Percentiles rank a stretch among this genome's conserved stretches.
Conservation (phyloP, 768 basidiomycete genomes). For the Lentinula boryana region DNA sequence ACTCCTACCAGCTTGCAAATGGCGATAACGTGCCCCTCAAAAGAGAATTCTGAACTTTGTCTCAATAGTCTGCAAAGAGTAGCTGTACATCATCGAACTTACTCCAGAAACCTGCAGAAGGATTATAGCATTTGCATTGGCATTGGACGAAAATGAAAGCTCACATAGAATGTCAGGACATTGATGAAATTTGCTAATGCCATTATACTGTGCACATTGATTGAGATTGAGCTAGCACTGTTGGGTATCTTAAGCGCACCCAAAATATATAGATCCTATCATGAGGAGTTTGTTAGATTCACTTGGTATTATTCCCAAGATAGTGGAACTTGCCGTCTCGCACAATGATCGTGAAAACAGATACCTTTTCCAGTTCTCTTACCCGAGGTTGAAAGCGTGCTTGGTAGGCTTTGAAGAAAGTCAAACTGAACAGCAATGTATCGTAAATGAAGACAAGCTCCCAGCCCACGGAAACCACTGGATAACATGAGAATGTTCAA, state of each 20-base stretch:
- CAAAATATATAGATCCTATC: background rate
- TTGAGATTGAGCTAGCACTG: background rate
- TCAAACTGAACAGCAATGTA: conserved; percentile 1
- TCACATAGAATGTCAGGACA: background rate
- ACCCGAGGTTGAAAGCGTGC: background rate
- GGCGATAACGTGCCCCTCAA: background rate
- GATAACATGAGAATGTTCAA: background rate
- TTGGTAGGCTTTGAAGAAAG: background rate
- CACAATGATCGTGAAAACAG: background rate
- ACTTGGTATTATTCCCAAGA: background rate
- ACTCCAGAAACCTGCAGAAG: background rate
- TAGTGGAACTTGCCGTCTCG: background rate
- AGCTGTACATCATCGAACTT: background rate
- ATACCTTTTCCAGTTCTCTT: background rate
- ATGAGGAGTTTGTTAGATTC: background rate
- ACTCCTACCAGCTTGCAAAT: background rate
- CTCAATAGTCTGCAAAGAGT: background rate
- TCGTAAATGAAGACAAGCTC: background rate
- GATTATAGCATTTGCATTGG: background rate
- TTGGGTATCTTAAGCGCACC: background rate
- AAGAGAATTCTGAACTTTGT: background rate
- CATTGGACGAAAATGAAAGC: background rate
- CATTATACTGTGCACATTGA: background rate
- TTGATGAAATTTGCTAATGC: background rate
- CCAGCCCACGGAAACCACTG: background rate